Evolutionary conservation across 2,329 filamentous ascomycete genomes (phyloP).

Genomic region (Alternaria longipes): DNA sequence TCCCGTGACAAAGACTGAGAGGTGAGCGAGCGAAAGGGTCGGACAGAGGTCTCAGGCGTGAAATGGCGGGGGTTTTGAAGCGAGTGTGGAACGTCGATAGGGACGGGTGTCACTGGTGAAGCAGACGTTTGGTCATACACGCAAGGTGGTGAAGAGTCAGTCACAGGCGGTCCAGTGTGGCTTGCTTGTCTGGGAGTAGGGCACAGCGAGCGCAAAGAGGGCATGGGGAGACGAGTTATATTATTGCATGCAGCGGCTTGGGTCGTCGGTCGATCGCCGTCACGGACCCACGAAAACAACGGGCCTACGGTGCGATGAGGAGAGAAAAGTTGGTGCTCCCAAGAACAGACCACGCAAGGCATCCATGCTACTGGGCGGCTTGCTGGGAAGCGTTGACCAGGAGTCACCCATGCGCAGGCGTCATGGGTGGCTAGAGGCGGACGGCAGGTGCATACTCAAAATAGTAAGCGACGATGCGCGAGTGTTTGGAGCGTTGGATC

Average conservation of each 20-base stretch:
- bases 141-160: slow-evolving; percentile 19
- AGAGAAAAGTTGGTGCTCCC: slow-evolving; percentile 23
- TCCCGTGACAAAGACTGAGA: slow-evolving; percentile 21
- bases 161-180: slow-evolving; percentile 38
- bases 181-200: slow-evolving; percentile 21
- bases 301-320: slow-evolving; percentile 27
- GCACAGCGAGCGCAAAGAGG: slow-evolving; percentile 20
- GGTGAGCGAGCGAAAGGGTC: slow-evolving; percentile 28
- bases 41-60: slow-evolving; percentile 23
- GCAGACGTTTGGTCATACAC: slow-evolving; percentile 24
- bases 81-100: slow-evolving; percentile 43
- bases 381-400: slow-evolving; percentile 6
- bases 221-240: slow-evolving; percentile 34
- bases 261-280: slow-evolving; percentile 25
- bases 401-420: slow-evolving; percentile 10
- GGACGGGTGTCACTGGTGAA: slow-evolving; percentile 44
- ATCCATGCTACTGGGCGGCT: slow-evolving; percentile 28
- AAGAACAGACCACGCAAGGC: slow-evolving; percentile 27
- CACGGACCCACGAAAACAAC: slow-evolving; percentile 32
- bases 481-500: slow-evolving; percentile 40
- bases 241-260: slow-evolving; percentile 42
- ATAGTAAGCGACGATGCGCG: slow-evolving; percentile 41
- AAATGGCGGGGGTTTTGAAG: slow-evolving; percentile 36
- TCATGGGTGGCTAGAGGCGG: slow-evolving; percentile 28
- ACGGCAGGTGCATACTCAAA: slow-evolving; percentile 36